Conservation (phyloP, 2,329 filamentous ascomycete genomes). For the Periglandula ipomoeae region DNA sequence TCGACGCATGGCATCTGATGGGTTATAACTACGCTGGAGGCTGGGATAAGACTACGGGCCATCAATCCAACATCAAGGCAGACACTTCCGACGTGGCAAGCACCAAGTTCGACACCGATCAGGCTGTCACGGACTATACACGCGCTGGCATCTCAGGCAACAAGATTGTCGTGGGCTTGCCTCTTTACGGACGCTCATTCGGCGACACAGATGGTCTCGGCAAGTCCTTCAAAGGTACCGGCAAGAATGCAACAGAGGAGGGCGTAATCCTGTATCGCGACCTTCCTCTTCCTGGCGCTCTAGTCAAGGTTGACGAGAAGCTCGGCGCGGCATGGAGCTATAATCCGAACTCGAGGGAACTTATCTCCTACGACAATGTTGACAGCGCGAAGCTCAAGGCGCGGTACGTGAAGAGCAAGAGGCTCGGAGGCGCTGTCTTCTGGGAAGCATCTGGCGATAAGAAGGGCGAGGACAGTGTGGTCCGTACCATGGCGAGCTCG, state of each 20-base stretch:
- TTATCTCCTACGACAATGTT: conserved; percentile 63
- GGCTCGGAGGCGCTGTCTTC: conserved; percentile 71
- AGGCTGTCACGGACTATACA: conserved; percentile 47
- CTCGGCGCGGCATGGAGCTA: conserved; percentile 65
- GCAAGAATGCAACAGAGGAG: conserved; percentile 45
- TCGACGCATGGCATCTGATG: conserved; percentile 56
- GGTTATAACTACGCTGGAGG: conserved; percentile 62
- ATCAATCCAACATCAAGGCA: conserved; percentile 61
- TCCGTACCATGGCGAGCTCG: conserved; percentile 37
- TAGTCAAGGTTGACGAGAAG: conserved; percentile 45
- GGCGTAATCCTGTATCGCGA: conserved; percentile 68
- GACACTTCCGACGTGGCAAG: conserved; percentile 39
- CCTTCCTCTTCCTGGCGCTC: conserved; percentile 52
- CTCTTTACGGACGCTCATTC: conserved; percentile 73
- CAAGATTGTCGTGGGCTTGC: conserved; percentile 69
- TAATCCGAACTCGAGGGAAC: conserved; percentile 44
- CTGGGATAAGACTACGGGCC: conserved; percentile 54
- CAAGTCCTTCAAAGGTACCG: conserved; percentile 51
- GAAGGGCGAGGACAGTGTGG: conserved; percentile 44
- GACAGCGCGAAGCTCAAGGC: conserved; percentile 52
- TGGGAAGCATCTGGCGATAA: conserved; percentile 72
- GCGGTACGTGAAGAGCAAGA: conserved; percentile 47
- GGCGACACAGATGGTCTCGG: conserved; percentile 59
- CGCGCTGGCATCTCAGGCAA: conserved; percentile 43
- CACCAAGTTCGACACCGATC: conserved; percentile 62